Percentiles rank a stretch among this genome's conserved stretches.
phyloP scores from a whole-genome alignment of 108 stramenopile genomes.

The Nitzschia palea region DNA sequence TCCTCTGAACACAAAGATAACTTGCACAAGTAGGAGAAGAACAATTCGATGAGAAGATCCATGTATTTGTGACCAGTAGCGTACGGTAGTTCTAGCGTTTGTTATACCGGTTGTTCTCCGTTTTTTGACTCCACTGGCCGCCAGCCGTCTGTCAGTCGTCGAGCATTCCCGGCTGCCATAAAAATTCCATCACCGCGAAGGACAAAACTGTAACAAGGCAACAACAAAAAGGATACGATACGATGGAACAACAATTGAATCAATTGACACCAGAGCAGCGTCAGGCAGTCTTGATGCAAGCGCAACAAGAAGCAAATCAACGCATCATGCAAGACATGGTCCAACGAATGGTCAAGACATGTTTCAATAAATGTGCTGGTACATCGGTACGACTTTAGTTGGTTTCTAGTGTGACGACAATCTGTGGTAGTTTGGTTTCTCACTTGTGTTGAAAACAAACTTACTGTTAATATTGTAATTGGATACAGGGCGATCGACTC shows the following conservation, averaged over 20 bases:
- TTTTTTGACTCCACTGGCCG: too few species aligned
- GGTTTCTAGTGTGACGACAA: too few species aligned
- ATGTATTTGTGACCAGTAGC: too few species aligned
- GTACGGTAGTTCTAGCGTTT: too few species aligned
- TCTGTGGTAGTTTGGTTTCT: background rate
- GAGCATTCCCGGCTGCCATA: background rate
- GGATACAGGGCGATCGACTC: conserved; percentile 62
- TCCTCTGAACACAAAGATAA: too few species aligned
- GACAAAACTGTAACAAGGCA: background rate
- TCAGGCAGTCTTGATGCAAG: conserved; percentile 74
- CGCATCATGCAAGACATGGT: conserved; percentile 84
- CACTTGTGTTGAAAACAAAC: too few species aligned
- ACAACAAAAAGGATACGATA: background rate
- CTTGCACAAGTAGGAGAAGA: too few species aligned
- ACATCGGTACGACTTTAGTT: conserved; percentile 58
- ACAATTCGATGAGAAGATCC: too few species aligned
- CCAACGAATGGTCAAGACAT: conserved; percentile 69
- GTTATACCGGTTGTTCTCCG: too few species aligned
- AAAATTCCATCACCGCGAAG: background rate
- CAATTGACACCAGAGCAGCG: conserved; percentile 77
- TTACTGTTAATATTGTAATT: too few species aligned
- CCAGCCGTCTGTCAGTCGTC: background rate
- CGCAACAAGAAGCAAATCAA: conserved; percentile 85
- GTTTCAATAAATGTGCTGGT: conserved; percentile 83
- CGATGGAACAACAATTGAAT: conserved; percentile 36